phyloP scores from a whole-genome alignment of 352 stramenopile species.

The Pythium guiyangense region DNA sequence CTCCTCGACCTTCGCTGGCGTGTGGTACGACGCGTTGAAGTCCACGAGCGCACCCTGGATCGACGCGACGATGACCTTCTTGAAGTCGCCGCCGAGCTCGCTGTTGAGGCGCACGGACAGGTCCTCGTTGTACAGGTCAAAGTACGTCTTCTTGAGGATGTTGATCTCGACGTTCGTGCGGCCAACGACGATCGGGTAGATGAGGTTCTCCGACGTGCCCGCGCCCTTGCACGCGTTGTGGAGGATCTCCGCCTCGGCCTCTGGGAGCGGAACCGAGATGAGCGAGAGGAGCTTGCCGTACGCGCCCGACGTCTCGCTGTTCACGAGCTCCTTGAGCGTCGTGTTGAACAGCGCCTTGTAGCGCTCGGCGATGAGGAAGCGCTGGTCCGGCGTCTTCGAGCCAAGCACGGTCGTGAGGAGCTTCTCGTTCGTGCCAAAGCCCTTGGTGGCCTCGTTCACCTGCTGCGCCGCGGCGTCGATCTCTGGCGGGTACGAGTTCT shows the following conservation, averaged over 20 bases:
- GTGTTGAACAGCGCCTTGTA: slow-evolving; percentile 70
- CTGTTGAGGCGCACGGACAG: slow-evolving; percentile 54
- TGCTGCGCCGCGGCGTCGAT: slow-evolving; percentile 62
- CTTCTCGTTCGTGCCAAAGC: slow-evolving; percentile 71
- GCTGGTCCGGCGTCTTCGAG: slow-evolving; percentile 59
- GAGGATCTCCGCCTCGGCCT: slow-evolving; percentile 68
- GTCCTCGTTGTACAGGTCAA: slow-evolving; percentile 59
- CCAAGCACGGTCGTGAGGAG: slow-evolving; percentile 66
- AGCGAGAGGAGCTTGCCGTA: slow-evolving; percentile 64
- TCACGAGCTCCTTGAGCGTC: slow-evolving; percentile 45
- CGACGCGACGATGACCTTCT: slow-evolving; percentile 68
- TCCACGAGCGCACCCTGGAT: slow-evolving; percentile 28
- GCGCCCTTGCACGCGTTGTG: slow-evolving; percentile 62
- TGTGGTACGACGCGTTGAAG: slow-evolving; percentile 66
- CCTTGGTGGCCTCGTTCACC: slow-evolving; percentile 63
- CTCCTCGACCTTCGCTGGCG: slow-evolving; percentile 54
- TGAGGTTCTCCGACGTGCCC: slow-evolving; percentile 62
- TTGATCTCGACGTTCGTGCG: slow-evolving; percentile 75
- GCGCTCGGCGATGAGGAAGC: slow-evolving; percentile 58
- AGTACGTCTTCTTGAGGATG: slow-evolving; percentile 78
- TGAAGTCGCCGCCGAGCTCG: slow-evolving; percentile 71
- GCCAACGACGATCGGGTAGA: slow-evolving; percentile 50
- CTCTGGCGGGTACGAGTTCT: slow-evolving; percentile 34
- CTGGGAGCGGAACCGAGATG: slow-evolving; percentile 63
- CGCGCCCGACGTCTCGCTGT: slow-evolving; percentile 75